Evolutionary conservation across 2,329 filamentous ascomycete species (phyloP), one percentile per base, ranked within the genome.

Genomic region (Metarhizium album): DNA sequence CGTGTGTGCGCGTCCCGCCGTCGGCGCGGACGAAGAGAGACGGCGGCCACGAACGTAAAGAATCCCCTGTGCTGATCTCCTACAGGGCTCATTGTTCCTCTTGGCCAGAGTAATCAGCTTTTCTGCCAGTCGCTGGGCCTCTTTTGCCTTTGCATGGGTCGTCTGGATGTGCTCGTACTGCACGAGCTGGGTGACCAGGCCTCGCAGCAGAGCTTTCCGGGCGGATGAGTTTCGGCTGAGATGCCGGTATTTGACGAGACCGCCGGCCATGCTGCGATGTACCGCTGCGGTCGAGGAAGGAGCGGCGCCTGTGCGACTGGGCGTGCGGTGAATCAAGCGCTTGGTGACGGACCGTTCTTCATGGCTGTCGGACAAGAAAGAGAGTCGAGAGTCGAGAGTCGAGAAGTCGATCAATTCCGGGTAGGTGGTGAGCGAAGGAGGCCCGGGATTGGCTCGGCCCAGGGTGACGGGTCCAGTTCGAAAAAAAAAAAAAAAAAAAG

Each of bases 131-230:
- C 87, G 80, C 72, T 98, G 93, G 20, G 93, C 87, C 74, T 98
- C 93, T 72, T 97, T 98, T 46, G 93, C 93, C 73, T 97, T 97
- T 67, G 86, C 84, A 78, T 87, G 96, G 71, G 93, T 95, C 47
- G 93, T 98, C 57, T 85, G 83, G 72, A 98, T 95, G 56, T 88
- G 83, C 74, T 98, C 93, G 70, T 95, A 83, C 69, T 87, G 79
- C 72, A 98, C 86, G 58, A 98, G 86, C 50, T 91, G 93, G 59
- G 91, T 95, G 67, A 97, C 90, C 54, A 98, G 78, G 71, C 97
- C 96, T 64, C 93, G 89, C 59, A 98, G 83, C 60, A 98, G 82
- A 49, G 93, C 91, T 73, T 91, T 82, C 66, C 93, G 82, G 67
- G 96, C 93, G 50, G 91, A 76, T 48, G 90, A 95, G 59, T 82